Evolutionary conservation across 2,329 filamentous ascomycete species (phyloP), one percentile per base, ranked within the genome.

Genomic region (Aspergillus fructus): DNA sequence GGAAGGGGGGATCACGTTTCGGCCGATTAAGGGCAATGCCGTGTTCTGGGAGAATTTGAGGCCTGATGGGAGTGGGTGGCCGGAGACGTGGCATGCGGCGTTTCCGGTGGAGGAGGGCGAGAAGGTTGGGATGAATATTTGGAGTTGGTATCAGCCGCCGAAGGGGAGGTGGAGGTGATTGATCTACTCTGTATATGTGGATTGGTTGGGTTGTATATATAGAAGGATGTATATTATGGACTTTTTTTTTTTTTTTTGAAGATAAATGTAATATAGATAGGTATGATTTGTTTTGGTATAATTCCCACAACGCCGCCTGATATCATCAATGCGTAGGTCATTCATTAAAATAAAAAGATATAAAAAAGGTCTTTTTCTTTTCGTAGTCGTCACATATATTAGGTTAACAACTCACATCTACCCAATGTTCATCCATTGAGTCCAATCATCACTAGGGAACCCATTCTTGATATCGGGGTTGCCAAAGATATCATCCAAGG

Each of bases 111-210:
- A 71, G 49, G 75, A 70, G 41, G 85, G 85, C 2, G 76, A 72
- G 39, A 87, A 87, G 74, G 78, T 86, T 56, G 85, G 84, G 0
- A 69, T 87, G 71, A 87, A 87, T 71, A 85, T 87, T 59, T 87
- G 85, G 85, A 85, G 81, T 70, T 86, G 83, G 83, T 82, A 80
- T 68, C 81, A 84, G 70, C 71, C 70, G 51, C 68, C 69, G 27
- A 59, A 49, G 54, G 57, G 65, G 58, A 61, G 57, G 57, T 53
- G 55, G 42, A 19, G 41, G 23, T 53, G 21, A 24, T 45, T 3
- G n/a, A 24, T n/a, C 15, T 46, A 7, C 17, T 9, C 4, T 9
- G 7, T 13, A 30, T 30, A 30, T 30, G 9, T 11, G 8, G 27
- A 30, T 4, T 12, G 19, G 12, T 15, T 6, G 12, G 41, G 5